Conservation (phyloP, 441 rosid genomes). For the Caryocar brasiliense region DNA sequence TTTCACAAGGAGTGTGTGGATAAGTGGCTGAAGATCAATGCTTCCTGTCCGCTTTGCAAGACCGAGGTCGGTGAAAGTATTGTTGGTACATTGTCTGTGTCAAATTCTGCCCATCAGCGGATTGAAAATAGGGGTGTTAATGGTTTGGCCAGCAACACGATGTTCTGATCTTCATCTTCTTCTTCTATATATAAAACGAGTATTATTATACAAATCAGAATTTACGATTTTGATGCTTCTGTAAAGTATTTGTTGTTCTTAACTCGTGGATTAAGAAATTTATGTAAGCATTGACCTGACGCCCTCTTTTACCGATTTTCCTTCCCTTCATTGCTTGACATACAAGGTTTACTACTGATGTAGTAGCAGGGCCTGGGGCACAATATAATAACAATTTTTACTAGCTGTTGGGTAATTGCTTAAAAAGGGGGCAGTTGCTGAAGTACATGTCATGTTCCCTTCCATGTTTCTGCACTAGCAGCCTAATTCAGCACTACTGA, state of each 20-base stretch:
- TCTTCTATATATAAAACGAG: background rate
- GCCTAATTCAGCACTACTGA: no score
- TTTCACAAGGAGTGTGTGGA: conserved; percentile 95
- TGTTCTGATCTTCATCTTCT: conserved; percentile 14
- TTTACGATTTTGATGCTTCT: conserved; percentile 4
- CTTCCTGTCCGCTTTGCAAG: conserved; percentile 93
- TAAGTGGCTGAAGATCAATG: conserved; percentile 91
- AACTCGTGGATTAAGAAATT: background rate
- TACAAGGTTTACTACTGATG: no score
- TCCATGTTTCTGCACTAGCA: no score
- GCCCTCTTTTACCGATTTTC: background rate
- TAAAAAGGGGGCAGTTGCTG: no score
- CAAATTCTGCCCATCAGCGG: conserved; percentile 18
- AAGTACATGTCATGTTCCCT: no score
- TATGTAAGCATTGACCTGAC: background rate
- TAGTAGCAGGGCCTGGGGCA: no score
- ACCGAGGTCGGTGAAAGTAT: conserved; percentile 64
- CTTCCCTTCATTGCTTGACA: no score
- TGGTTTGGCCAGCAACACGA: conserved; percentile 22
- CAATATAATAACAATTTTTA: no score
- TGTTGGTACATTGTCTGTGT: conserved; percentile 32
- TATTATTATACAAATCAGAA: background rate
- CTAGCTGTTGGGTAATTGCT: no score
- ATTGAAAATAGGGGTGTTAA: conserved; percentile 27
- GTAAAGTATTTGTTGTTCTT: conserved; percentile 4